Evolutionary conservation across 2,329 filamentous ascomycete species (phyloP), one percentile per base, ranked within the genome.

Genomic region (Colletotrichum spinosum): DNA sequence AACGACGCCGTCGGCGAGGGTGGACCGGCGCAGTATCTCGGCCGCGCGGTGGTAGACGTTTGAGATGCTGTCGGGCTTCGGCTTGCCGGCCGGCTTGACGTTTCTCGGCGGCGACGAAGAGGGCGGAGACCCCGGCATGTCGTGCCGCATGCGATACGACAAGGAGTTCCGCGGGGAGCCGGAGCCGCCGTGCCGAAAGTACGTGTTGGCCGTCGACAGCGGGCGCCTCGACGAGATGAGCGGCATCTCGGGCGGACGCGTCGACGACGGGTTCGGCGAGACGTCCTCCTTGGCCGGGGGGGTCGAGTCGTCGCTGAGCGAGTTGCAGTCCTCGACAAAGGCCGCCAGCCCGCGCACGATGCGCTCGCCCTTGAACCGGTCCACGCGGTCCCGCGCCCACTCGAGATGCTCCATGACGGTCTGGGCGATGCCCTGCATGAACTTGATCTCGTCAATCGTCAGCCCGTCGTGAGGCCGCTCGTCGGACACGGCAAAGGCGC

Each of bases 341-440:
- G 79, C 78, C 3, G 82, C 84, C 10, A 89, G 74, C 0, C 85
- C 85, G 13, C 83, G 80, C 45, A 83, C 83, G 76, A 84, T 88
- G 70, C 80, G 83, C 67, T 81, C 86, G 45, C 79, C 84, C 69
- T 80, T 82, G 70, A 79, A 83, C 69, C 83, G 84, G 69, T 83
- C 86, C 60, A 80, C 84, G 57, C 77, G 83, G 67, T 79, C 81
- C 68, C 82, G 80, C 49, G 78, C 85, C 78, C 80, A 84, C 75
- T 88, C 87, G 8, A 92, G 73, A 62, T 90, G 88, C 42, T 88
- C 83, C 77, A 88, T 87, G 5, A 88, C 80, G 4, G 86, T 84
- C 15, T 77, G 77, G 0, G 83, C 79, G 75, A 90, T 80, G 45
- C 87, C 86, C 48, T 83, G 80, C 72, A 91, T 77, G 53, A 87